These are phyloP conservation scores for Neoboletus brunneissimus DNA, from an alignment of 768 basidiomycete species.

Conservation along the genomic window DNA sequence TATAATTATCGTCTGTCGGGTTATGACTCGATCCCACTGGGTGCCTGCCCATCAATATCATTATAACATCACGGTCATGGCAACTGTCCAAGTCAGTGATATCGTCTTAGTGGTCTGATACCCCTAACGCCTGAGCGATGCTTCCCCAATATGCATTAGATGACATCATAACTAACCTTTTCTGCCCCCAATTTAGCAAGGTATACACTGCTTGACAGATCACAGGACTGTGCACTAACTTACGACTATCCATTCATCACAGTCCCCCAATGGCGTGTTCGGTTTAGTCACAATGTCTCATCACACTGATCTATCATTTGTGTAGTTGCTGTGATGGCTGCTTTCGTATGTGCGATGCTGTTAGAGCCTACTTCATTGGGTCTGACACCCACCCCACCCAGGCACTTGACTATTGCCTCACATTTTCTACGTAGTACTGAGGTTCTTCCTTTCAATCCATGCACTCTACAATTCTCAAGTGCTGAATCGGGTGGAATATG, in stretches of 20 bases:
- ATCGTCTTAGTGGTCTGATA: no score
- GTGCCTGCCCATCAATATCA: no score
- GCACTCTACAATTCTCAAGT: neutral
- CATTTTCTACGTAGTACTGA: slow-evolving; percentile 21
- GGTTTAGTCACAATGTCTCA: neutral
- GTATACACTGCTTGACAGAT: neutral
- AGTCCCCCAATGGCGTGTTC: slow-evolving; percentile 19
- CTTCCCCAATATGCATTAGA: neutral
- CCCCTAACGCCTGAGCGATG: slow-evolving; percentile 3
- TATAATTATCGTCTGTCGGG: no score
- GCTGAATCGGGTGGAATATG: slow-evolving; percentile 16
- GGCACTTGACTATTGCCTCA: slow-evolving; percentile 24
- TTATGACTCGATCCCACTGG: no score
- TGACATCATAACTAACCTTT: slow-evolving; percentile 3
- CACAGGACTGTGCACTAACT: neutral
- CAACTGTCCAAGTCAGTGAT: no score
- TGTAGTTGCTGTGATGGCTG: slow-evolving; percentile 19
- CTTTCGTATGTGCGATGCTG: slow-evolving; percentile 9
- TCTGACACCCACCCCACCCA: neutral
- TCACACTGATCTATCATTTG: neutral
- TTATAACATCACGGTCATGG: no score
- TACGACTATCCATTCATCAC: neutral
- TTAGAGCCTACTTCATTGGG: neutral
- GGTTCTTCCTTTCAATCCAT: slow-evolving; percentile 6
- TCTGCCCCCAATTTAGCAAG: slow-evolving; percentile 17